phyloP scores from a whole-genome alignment of 2,329 filamentous ascomycete genomes.

The Ustilaginoidea virens region DNA sequence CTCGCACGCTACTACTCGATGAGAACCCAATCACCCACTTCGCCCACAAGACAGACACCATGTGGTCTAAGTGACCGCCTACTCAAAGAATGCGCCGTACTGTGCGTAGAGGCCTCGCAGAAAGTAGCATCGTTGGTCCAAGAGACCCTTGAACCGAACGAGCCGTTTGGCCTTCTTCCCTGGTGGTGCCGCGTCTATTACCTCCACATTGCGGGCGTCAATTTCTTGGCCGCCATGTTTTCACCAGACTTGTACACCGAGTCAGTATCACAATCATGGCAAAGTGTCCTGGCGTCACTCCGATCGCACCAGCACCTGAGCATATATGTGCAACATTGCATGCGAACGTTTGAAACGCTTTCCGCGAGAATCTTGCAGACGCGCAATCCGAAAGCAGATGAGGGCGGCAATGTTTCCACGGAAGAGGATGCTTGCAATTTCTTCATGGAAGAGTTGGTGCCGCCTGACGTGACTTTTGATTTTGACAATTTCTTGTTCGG shows the following conservation, averaged over 20 bases:
- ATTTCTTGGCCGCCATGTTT: slow-evolving; percentile 10
- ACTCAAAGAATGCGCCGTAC: not conserved
- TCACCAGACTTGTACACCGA: slow-evolving; percentile 10
- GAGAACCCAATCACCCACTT: not conserved
- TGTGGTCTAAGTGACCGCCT: slow-evolving; percentile 1
- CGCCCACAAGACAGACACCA: not conserved
- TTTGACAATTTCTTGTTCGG: slow-evolving; percentile 3
- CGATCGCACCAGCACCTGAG: slow-evolving; percentile 10
- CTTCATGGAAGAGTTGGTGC: slow-evolving; percentile 2
- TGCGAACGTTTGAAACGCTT: slow-evolving; percentile 5
- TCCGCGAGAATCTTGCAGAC: not conserved
- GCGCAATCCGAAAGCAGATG: not conserved
- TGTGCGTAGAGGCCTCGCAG: slow-evolving; percentile 1
- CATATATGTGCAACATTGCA: slow-evolving; percentile 7
- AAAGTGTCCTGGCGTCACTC: slow-evolving; percentile 8
- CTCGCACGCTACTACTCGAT: not conserved
- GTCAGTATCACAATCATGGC: slow-evolving; percentile 12
- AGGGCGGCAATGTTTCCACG: not conserved
- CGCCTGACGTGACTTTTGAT: slow-evolving; percentile 1
- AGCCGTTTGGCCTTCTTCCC: slow-evolving; percentile 3
- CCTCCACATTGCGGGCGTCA: slow-evolving; percentile 7
- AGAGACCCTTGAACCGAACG: not conserved
- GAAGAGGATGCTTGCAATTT: not conserved
- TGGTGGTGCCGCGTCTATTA: slow-evolving; percentile 10
- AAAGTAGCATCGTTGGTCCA: not conserved